A percentile compares a stretch with the other conserved stretches of the same genome.
phyloP scores from a whole-genome alignment of 805 yeast species.

The Wickerhamomyces bovis region DNA sequence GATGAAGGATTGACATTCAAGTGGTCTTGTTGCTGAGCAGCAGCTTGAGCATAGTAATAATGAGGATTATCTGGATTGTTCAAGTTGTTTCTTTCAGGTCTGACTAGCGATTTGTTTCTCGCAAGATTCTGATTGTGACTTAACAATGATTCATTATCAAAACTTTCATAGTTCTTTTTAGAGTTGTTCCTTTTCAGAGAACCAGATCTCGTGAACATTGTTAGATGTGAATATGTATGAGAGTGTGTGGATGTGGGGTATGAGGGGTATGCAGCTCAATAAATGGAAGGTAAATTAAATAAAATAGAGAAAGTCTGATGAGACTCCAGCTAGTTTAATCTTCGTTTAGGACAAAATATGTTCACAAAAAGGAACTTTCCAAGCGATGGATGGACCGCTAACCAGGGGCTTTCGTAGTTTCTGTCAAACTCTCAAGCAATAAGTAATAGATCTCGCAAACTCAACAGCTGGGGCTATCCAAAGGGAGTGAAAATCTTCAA shows the following conservation, averaged over 20 bases:
- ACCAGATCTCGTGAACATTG: conserved; percentile 22
- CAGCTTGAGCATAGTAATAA: conserved; percentile 70
- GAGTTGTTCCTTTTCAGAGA: conserved; percentile 19
- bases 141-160: conserved; percentile 31
- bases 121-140: conserved; percentile 19
- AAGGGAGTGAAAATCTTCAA: background rate
- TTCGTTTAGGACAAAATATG: no score
- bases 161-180: conserved; percentile 16
- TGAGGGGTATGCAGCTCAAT: background rate
- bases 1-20: conserved; percentile 61
- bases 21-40: conserved; percentile 57
- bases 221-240: background rate
- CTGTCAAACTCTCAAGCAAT: no score
- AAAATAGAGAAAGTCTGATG: background rate
- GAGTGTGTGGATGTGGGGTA: background rate
- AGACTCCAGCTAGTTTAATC: background rate
- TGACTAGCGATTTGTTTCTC: conserved; percentile 63
- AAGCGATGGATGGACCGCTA: background rate
- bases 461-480: background rate
- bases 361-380: no score
- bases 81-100: conserved; percentile 73
- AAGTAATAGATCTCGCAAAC: no score
- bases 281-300: no score
- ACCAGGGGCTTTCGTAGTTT: background rate
- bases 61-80: conserved; percentile 67